These are phyloP conservation scores for Ophiostoma australiae DNA, from an alignment of 2,329 filamentous ascomycete species.

Conservation along the genomic window DNA sequence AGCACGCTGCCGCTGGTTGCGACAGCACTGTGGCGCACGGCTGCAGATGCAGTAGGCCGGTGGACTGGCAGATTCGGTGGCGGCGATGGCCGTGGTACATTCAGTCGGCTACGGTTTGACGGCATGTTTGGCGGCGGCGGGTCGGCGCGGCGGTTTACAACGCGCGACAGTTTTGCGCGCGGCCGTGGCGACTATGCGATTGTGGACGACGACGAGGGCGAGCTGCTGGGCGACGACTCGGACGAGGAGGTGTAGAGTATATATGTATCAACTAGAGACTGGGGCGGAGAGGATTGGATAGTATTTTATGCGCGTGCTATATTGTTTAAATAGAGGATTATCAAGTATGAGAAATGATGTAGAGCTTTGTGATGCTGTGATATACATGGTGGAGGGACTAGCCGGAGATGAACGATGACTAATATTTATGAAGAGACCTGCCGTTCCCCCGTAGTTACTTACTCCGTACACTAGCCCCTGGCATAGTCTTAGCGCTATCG, in stretches of 20 bases:
- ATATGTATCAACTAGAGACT: neutral
- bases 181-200: constrained; percentile 81
- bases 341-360: neutral
- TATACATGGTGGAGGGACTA: neutral
- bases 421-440: neutral
- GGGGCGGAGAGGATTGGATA: neutral
- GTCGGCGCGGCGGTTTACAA: constrained; percentile 68
- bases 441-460: neutral
- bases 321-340: neutral
- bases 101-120: constrained; percentile 44
- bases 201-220: constrained; percentile 90
- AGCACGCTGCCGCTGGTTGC: constrained; percentile 65
- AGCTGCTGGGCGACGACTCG: constrained; percentile 86
- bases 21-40: constrained; percentile 66
- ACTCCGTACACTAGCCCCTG: neutral
- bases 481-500: neutral
- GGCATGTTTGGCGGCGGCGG: constrained; percentile 40
- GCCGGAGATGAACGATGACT: neutral
- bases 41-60: constrained; percentile 47
- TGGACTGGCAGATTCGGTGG: constrained; percentile 38
- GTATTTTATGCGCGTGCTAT: neutral
- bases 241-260: constrained; percentile 68
- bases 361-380: neutral
- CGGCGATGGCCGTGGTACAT: constrained; percentile 38
- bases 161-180: constrained; percentile 80